Base-by-base conservation (phyloP, 2,329 filamentous ascomycete genomes). In the Cordyceps tenuipes region DNA sequence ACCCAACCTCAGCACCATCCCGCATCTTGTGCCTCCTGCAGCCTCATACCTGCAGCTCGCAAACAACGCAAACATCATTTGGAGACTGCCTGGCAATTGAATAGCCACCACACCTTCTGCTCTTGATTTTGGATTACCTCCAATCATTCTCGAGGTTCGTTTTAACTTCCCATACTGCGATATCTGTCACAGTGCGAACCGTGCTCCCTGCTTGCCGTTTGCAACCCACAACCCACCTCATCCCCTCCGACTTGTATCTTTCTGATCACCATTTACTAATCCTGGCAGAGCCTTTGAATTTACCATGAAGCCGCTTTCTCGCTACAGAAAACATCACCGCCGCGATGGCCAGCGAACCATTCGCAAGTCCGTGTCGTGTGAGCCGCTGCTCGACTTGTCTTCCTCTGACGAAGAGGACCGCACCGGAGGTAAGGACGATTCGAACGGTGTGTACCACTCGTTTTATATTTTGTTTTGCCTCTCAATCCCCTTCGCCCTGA, bases 371-470 rank as follows among this genome's bases (percentile, higher is more conserved):
- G 57, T 60, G 26, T 62, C 61, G n/a, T 59, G 52, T 21, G 61
- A 62, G 57, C 57, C 61, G 1, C 29, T 62, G 19, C 50, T 62
- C 21, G 61, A 62, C 46, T 3, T 59, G 3, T 60, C 57, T 13
- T 62, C 61, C 41, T 62, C 61, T 9, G 61, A 62, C n/a, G 61
- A 62, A 39, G 61, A 62, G 41, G 61, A 62, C 26, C 57, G 60
- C 52, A 39, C 55, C n/a, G 48, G 60, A 56, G 60, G 60, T 62
- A 56, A 50, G 60, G 34, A 54, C 48, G 54, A 41, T 49, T 55
- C 39, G 29, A 54, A 41, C 17, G 49, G 47, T 55, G 39, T 46
- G 52, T 50, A 50, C 19, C 41, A 19, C 7, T 36, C 17, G 15
- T 29, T 29, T 57, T 21, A 17, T 44, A 5, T 17, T 26, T 13